Evolutionary conservation across 441 rosid species (phyloP), one percentile per base, ranked within the genome.

Genomic region (Pelargonium citronellum): DNA sequence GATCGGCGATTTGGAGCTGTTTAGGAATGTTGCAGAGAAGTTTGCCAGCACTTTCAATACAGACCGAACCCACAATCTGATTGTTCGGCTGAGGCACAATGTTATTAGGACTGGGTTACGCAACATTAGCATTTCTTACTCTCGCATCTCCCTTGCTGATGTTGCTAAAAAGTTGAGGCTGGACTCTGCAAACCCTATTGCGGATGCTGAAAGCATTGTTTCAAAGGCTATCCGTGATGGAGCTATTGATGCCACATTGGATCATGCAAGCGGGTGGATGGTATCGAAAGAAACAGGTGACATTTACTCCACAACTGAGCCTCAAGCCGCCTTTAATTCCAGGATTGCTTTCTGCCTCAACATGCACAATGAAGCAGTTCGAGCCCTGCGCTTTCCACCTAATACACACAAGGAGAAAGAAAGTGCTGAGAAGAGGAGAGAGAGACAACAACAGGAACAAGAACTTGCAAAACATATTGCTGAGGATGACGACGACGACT

Each of bases 351-450:
- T 85, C 77, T 88, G 87, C 41, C 87, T 88, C 55, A 81, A 81
- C 82, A 86, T 85, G 89, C 87, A 88, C 72, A 88, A 88, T 8
- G 86, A 83, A 63, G 87, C 92, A 5, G 80, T 83, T 2, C 66
- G 84, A 46, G 92, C 92, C 1, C 68, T 84, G 77, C 75, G 79
- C 20, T 86, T 79, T 67, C 90, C 87, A 6, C 86, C 85, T 0
- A 79, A 83, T 51, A 75, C 87, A 4, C 86, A 77, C 67, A 83
- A 82, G 79, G 88, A 83, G 83, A 84, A 85, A 68, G 89, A 83
- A 74, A 82, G 86, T n/a, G 90, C 83, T 9, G 89, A 83, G 82
- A 84, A 87, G 80, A 84, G 85, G 77, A 83, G 89, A 46, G 86
- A 82, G 60, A 79, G 86, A 81, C 84, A 83, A 55, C 89, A 83